Evolutionary conservation across 73 alveolate genomes (phyloP).

Genomic region (Paramecium primaurelia): DNA sequence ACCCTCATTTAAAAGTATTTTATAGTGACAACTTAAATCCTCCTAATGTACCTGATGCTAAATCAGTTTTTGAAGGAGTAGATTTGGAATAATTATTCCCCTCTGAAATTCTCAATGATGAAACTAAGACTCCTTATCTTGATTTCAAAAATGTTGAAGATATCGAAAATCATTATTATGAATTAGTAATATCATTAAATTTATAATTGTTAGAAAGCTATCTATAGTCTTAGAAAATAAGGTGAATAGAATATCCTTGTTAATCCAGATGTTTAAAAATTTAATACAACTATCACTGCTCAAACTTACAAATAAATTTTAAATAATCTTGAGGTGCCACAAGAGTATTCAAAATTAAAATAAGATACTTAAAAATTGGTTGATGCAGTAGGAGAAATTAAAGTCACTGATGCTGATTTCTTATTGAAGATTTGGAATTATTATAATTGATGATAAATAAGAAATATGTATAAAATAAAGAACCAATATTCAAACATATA

Average conservation of each 20-base stretch:
- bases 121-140: neutral
- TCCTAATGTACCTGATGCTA: neutral
- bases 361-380: constrained; percentile 15
- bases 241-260: neutral
- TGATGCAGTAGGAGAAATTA: constrained; percentile 26
- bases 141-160: neutral
- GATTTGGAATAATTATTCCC: constrained; percentile 18
- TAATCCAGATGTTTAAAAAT: neutral
- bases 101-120: neutral
- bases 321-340: neutral
- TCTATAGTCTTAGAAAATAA: neutral
- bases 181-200: neutral
- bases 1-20: neutral
- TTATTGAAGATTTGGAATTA: constrained; percentile 32
- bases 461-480: neutral
- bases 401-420: constrained; percentile 12
- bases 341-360: neutral
- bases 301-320: neutral
- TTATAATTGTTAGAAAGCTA: neutral
- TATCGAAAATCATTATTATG: neutral
- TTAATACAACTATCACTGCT: neutral
- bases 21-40: neutral
- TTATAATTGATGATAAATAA: constrained; percentile 18
- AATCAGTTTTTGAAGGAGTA: constrained; percentile 4
- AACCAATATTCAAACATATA: neutral